Percentiles rank a stretch among this genome's conserved stretches.
phyloP scores from a whole-genome alignment of 2,329 filamentous ascomycete genomes.

The Pseudogymnoascus verrucosus region DNA sequence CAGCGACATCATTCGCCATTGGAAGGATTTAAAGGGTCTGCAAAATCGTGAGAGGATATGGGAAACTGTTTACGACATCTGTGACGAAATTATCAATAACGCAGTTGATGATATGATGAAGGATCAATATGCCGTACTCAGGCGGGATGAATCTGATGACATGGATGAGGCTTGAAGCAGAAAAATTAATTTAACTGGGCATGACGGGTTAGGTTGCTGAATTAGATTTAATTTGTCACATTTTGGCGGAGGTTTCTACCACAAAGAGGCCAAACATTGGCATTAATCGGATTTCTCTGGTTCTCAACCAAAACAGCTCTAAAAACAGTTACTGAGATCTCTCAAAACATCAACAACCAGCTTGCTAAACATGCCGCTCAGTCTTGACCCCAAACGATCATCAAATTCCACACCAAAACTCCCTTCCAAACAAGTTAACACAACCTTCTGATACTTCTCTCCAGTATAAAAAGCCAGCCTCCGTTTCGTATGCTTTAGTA shows the following conservation, averaged over 20 bases:
- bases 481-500: slow-evolving; percentile 20
- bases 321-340: not conserved
- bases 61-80: slow-evolving; percentile 18
- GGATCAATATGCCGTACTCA: not conserved
- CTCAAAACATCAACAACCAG: not conserved
- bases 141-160: not conserved
- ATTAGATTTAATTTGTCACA: not conserved
- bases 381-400: not conserved
- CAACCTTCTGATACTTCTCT: slow-evolving; percentile 26
- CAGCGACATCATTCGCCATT: slow-evolving; percentile 17
- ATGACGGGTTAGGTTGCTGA: not conserved
- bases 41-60: slow-evolving; percentile 23
- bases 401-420: slow-evolving; percentile 5
- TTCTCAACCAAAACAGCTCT: not conserved
- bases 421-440: slow-evolving; percentile 26
- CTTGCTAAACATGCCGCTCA: not conserved
- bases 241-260: not conserved
- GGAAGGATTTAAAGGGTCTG: slow-evolving; percentile 20
- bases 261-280: not conserved
- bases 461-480: slow-evolving; percentile 27
- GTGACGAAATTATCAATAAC: not conserved
- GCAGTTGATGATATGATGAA: no score
- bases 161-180: not conserved
- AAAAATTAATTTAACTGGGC: no score
- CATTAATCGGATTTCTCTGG: not conserved